A percentile compares a stretch with the other conserved stretches of the same genome.
These are phyloP conservation scores for Panaeolus papilionaceus DNA, from an alignment of 768 basidiomycete genomes.

Conservation along the genomic window DNA sequence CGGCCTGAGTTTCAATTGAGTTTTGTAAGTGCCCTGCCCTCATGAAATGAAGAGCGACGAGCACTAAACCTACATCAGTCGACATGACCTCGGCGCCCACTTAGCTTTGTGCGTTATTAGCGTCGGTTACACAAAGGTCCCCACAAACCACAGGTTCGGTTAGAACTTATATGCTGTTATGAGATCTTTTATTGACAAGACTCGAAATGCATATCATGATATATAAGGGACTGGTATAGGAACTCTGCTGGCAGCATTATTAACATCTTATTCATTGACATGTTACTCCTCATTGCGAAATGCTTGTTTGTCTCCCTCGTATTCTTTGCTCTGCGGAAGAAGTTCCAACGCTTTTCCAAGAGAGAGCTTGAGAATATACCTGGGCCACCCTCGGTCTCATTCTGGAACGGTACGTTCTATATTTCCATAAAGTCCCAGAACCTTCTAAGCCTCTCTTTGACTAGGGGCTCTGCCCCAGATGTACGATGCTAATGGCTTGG, in stretches of 20 bases:
- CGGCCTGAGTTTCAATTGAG: too few relatives aligned
- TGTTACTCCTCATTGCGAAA: background rate
- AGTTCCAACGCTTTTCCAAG: background rate
- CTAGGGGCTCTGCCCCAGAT: constrained; percentile 44
- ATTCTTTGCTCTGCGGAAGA: background rate
- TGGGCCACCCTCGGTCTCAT: constrained; percentile 34
- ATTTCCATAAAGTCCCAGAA: background rate
- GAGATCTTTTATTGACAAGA: too few relatives aligned
- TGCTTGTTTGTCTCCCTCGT: background rate
- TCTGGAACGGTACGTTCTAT: background rate
- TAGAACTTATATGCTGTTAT: too few relatives aligned
- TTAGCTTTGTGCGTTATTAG: background rate
- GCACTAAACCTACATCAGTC: background rate
- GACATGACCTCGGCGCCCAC: background rate
- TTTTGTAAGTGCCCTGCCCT: too few relatives aligned
- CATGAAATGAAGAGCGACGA: background rate
- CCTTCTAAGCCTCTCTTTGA: background rate
- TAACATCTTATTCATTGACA: background rate
- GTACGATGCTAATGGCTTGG: constrained; percentile 41
- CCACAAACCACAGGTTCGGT: background rate
- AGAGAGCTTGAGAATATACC: constrained; percentile 42
- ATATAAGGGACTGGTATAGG: background rate
- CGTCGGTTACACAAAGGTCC: background rate
- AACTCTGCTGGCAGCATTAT: background rate
- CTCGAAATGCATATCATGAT: background rate